Evolutionary conservation across 2,329 filamentous ascomycete species (phyloP).

Genomic region (Drechslerella dactyloides): DNA sequence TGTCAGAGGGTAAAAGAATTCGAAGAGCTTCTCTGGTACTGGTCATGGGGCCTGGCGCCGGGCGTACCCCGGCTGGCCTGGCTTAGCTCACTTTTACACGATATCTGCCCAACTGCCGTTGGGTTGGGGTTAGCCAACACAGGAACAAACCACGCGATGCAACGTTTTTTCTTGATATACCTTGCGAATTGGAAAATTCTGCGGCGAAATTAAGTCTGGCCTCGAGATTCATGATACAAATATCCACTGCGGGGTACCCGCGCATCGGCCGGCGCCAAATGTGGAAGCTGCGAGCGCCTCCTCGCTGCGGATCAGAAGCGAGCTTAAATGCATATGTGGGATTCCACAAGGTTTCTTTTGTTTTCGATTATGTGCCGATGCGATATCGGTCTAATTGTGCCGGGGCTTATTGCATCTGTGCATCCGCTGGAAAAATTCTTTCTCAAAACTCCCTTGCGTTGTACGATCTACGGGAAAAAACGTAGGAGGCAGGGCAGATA

Average conservation of each 20-base stretch:
- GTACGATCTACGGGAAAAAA: not conserved
- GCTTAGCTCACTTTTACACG: not conserved
- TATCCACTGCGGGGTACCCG: not conserved
- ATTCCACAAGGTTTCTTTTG: not conserved
- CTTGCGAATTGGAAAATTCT: slow-evolving; percentile 4
- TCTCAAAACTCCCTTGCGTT: not conserved
- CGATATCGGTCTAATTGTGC: not conserved
- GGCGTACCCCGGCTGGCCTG: not conserved
- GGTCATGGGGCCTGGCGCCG: not conserved
- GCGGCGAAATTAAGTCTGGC: slow-evolving; percentile 6
- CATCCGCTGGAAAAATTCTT: too few species aligned
- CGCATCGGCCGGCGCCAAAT: slow-evolving; percentile 26
- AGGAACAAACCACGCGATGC: not conserved
- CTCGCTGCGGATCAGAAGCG: not conserved
- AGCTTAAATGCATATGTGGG: not conserved
- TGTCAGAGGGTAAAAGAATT: not conserved
- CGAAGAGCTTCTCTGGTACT: not conserved
- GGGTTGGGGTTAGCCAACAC: not conserved
- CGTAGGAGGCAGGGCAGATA: not conserved
- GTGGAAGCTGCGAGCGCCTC: slow-evolving; percentile 36
- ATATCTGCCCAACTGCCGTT: not conserved
- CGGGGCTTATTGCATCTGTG: not conserved
- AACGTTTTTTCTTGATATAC: not conserved
- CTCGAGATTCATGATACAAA: not conserved
- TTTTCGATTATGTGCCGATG: not conserved